Percentiles rank a stretch among this genome's conserved stretches.
Evolutionary conservation across 1,284 basidiomycete genomes (phyloP).

Genomic region (Fomitopsis schrenkii): DNA sequence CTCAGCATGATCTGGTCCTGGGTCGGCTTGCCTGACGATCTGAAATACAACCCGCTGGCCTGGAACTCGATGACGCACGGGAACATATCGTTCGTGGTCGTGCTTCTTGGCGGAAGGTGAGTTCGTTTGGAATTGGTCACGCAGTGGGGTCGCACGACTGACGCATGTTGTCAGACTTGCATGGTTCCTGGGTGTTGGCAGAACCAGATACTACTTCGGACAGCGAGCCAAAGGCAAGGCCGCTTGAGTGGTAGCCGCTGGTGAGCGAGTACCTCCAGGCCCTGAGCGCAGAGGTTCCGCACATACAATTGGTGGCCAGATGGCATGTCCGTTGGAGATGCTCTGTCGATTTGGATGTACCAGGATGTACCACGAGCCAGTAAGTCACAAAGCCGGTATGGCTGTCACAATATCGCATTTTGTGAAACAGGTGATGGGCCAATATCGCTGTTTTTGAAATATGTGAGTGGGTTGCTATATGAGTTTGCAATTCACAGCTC

Average conservation of each 20-base stretch:
- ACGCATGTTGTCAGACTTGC: conserved; percentile 37
- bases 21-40: conserved; percentile 51
- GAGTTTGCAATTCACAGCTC: too few species aligned
- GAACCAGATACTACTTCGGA: conserved; percentile 40
- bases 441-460: too few species aligned
- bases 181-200: conserved; percentile 65
- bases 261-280: too few species aligned
- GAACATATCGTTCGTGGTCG: conserved; percentile 61
- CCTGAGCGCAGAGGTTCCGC: too few species aligned
- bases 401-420: too few species aligned
- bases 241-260: background rate
- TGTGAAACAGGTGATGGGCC: too few species aligned
- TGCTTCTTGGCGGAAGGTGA: conserved; percentile 56
- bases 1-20: conserved; percentile 55
- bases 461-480: background rate
- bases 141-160: background rate
- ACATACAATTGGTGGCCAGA: too few species aligned
- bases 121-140: conserved; percentile 9
- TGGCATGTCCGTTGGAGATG: too few species aligned
- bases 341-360: too few species aligned
- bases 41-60: conserved; percentile 42
- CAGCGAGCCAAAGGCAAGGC: conserved; percentile 1
- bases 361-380: too few species aligned
- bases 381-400: too few species aligned
- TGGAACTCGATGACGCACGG: conserved; percentile 78